Conservation (phyloP, 441 rosid genomes). For the Hura crepitans region DNA sequence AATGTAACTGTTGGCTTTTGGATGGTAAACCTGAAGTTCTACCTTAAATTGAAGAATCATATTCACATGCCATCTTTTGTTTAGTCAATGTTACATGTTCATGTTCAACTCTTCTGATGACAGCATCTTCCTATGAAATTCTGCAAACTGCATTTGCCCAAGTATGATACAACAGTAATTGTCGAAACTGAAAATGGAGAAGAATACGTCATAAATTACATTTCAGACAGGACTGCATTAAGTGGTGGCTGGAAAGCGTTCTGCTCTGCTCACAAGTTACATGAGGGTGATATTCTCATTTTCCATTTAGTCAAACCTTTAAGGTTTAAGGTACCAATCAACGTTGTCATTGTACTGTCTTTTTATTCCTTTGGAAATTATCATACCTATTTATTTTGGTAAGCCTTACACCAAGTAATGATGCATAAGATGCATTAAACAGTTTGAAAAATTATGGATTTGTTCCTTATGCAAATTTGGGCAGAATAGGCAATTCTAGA, state of each 20-base stretch:
- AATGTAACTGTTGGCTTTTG: constrained; percentile 51
- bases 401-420: not conserved
- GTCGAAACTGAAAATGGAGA: constrained; percentile 46
- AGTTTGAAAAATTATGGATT: not conserved
- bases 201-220: constrained; percentile 39
- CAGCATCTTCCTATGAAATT: constrained; percentile 56
- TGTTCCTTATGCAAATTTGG: not conserved
- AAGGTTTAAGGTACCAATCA: constrained; percentile 42
- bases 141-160: constrained; percentile 52
- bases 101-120: constrained; percentile 14
- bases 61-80: constrained; percentile 10
- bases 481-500: not conserved
- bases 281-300: constrained; percentile 52
- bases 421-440: constrained; percentile 8
- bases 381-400: not conserved
- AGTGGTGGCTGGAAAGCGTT: constrained; percentile 66
- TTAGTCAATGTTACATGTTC: constrained; percentile 4
- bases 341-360: not conserved
- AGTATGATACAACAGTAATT: constrained; percentile 35
- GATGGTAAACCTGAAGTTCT: constrained; percentile 39
- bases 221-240: constrained; percentile 50
- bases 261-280: constrained; percentile 33
- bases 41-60: constrained; percentile 11
- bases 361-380: not conserved
- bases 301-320: constrained; percentile 47